These are phyloP conservation scores for Rhypophila decipiens DNA, from an alignment of 495 filamentous ascomycete species.

Conservation along the genomic window DNA sequence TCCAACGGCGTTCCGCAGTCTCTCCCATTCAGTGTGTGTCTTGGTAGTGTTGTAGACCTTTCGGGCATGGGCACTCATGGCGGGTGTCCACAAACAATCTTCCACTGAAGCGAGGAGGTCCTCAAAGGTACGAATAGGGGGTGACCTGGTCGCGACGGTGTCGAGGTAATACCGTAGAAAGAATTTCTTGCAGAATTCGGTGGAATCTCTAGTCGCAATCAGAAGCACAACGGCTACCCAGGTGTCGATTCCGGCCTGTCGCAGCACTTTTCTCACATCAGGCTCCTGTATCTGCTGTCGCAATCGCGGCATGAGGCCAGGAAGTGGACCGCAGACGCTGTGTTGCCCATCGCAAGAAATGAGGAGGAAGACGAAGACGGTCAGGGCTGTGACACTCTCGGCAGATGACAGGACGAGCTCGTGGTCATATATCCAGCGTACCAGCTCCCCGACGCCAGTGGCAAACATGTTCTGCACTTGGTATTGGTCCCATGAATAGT, in stretches of 20 bases:
- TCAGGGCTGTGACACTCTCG: slow-evolving; percentile 10
- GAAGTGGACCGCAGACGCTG: slow-evolving; percentile 9
- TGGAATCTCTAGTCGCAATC: slow-evolving; percentile 1
- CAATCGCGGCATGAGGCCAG: slow-evolving; percentile 10
- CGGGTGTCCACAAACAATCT: not conserved
- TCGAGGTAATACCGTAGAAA: not conserved
- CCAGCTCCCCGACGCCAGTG: slow-evolving; percentile 10
- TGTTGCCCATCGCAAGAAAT: slow-evolving; percentile 8
- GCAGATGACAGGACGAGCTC: slow-evolving; percentile 4
- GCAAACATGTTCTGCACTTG: slow-evolving; percentile 14
- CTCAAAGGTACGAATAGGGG: not conserved
- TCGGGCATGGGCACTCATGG: not conserved
- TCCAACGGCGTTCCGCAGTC: no score
- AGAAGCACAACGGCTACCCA: slow-evolving; percentile 13
- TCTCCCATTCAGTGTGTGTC: no score
- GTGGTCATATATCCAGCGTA: slow-evolving; percentile 7
- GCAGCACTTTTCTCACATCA: not conserved
- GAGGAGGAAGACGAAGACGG: slow-evolving; percentile 10
- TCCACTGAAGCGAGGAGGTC: not conserved
- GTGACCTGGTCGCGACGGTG: not conserved
- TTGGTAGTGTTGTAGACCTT: not conserved
- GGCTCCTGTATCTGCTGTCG: slow-evolving; percentile 5
- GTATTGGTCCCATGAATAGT: slow-evolving; percentile 5
- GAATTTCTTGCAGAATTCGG: not conserved
- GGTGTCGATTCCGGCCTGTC: slow-evolving; percentile 6